Base-by-base conservation (phyloP, 1,284 basidiomycete species). In the Papiliotrema laurentii region DNA sequence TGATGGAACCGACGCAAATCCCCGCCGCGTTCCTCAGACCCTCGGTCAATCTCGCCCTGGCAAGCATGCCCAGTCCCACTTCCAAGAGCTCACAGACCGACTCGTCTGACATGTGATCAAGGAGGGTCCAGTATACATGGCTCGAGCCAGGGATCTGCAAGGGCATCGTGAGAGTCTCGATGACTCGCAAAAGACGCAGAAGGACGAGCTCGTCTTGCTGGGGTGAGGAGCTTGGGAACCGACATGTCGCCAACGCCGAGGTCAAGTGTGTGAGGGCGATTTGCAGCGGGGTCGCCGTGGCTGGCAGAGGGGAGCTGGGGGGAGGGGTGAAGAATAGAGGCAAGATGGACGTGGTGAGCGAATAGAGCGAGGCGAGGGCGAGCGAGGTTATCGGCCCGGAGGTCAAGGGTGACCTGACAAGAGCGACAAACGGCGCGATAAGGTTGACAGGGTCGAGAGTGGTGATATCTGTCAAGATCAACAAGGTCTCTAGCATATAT, bases 31-130 rank as follows among this genome's bases (percentile, higher is more conserved):
- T 83, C 40, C 96, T 83, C 18, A 73, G 48, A 1, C 69, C 62
- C 37, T 72, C 93, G 63, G 89, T 90, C 5, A 97, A 78, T 36
- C 96, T 80, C 79, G 94, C 96, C 69, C 97, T 90, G 72, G 94
- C 97, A 59, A 92, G 92, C 63, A 96, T 97, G 30, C 91, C 96
- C 56, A 99, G 75, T 1, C 96, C 93, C 5, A 94, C 97, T 75
- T 99, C 96, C 65, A 99, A 78, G 84, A 98, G 92, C 75, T 97
- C 94, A 71, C 96, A 98, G 19, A 98, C 86, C 69, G 92, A 89
- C 52, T 96, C 84, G 64, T 99, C 94, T 33, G 89, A 87, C 34
- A 97, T 78, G 11, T 80, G 77, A 21, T 71, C 67, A 9, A 71
- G 49, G 39, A 69, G 56, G 43, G 51, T 59, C 16, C 56, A 56